Percentiles rank a stretch among this genome's conserved stretches.
These are phyloP conservation scores for Suillus plorans DNA, from an alignment of 768 basidiomycete genomes.

Conservation along the genomic window DNA sequence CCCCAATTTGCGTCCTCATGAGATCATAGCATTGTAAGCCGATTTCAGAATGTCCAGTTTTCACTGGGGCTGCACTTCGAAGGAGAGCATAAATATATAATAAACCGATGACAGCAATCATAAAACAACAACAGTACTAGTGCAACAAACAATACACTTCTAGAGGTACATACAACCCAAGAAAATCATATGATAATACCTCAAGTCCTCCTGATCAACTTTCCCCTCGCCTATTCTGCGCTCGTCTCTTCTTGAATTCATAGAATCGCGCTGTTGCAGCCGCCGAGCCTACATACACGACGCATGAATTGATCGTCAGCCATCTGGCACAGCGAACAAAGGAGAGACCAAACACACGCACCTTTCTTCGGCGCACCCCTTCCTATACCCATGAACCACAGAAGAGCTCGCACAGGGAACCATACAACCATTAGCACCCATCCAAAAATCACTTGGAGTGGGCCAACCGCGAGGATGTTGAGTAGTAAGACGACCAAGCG, in stretches of 20 bases:
- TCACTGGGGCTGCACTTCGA: background rate
- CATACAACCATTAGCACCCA: background rate
- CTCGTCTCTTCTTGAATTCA: constrained; percentile 1
- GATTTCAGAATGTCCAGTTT: too few species aligned
- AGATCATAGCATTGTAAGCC: too few species aligned
- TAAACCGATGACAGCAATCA: background rate
- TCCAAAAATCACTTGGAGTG: constrained; percentile 6
- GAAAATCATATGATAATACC: background rate
- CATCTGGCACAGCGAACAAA: background rate
- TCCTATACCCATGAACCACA: constrained; percentile 21
- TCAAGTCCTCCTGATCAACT: background rate
- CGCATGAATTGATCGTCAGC: background rate
- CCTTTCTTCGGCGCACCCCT: constrained; percentile 14
- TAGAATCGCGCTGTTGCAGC: constrained; percentile 10
- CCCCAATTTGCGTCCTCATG: too few species aligned
- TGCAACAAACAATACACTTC: background rate
- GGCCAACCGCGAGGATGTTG: background rate
- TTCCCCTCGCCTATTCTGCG: background rate
- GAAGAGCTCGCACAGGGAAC: constrained; percentile 11
- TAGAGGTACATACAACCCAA: background rate
- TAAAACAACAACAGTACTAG: background rate
- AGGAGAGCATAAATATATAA: constrained; percentile 1
- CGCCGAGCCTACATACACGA: constrained; percentile 1
- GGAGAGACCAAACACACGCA: background rate
- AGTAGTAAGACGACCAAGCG: constrained; percentile 6